Evolutionary conservation across 2,329 filamentous ascomycete genomes (phyloP).

Genomic region (Stemphylium lycopersici): DNA sequence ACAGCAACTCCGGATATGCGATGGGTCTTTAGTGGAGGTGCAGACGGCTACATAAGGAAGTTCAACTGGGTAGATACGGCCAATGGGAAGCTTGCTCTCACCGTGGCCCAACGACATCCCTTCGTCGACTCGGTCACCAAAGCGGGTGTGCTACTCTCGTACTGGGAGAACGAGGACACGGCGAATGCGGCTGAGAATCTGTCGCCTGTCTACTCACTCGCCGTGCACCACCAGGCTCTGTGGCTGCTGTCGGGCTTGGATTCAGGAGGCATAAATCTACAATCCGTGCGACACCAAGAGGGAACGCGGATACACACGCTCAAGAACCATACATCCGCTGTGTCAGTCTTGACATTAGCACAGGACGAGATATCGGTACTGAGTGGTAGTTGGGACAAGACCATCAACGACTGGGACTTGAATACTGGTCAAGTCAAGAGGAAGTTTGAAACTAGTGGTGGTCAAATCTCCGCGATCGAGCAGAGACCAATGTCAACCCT

Average conservation of each 20-base stretch:
- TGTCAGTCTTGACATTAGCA: conserved; percentile 82
- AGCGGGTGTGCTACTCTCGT: conserved; percentile 90
- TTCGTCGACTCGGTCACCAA: conserved; percentile 98
- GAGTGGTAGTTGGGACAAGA: conserved; percentile 97
- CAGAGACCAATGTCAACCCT: conserved; percentile 77
- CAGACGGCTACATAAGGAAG: conserved; percentile 94
- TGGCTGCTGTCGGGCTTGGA: conserved; percentile 93
- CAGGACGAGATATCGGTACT: conserved; percentile 86
- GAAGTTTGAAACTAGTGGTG: conserved; percentile 75
- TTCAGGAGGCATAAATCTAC: conserved; percentile 89
- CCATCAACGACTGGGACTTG: conserved; percentile 91
- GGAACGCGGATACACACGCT: conserved; percentile 85
- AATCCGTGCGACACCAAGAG: conserved; percentile 92
- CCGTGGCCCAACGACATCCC: conserved; percentile 92
- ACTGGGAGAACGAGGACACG: conserved; percentile 97
- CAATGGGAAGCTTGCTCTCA: conserved; percentile 91
- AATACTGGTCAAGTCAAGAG: conserved; percentile 81
- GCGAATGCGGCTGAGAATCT: conserved; percentile 61
- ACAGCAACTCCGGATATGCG: conserved; percentile 91
- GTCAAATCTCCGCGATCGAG: conserved; percentile 89
- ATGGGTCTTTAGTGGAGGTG: conserved; percentile 92
- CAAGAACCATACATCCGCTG: conserved; percentile 85
- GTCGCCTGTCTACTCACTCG: conserved; percentile 94
- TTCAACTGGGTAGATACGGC: conserved; percentile 95
- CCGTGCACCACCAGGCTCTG: conserved; percentile 84